A percentile compares a stretch with the other conserved stretches of the same genome.
phyloP scores from a whole-genome alignment of 345 rosid genomes.

The Moricandia arvensis region DNA sequence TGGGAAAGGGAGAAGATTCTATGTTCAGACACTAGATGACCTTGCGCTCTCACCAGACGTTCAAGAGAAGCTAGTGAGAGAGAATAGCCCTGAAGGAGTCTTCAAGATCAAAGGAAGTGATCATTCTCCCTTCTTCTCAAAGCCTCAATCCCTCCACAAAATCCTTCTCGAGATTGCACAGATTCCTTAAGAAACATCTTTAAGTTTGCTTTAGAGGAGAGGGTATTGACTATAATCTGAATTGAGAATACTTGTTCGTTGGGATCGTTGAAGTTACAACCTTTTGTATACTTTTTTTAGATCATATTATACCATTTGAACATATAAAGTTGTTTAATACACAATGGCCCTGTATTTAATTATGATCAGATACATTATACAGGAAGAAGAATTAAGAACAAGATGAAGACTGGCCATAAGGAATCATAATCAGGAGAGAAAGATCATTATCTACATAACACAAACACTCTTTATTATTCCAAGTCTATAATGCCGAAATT shows the following conservation, averaged over 20 bases:
- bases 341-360: slow-evolving; percentile 27
- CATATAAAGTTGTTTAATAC: slow-evolving; percentile 26
- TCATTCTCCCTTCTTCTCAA: slow-evolving; percentile 95
- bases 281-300: slow-evolving; percentile 13
- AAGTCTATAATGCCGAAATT: slow-evolving; percentile 82
- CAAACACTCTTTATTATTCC: slow-evolving; percentile 45
- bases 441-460: background rate
- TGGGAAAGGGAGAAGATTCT: slow-evolving; percentile 72
- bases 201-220: background rate
- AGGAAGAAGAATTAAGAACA: slow-evolving; percentile 19
- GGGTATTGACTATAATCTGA: background rate
- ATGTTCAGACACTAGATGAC: slow-evolving; percentile 83
- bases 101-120: slow-evolving; percentile 98
- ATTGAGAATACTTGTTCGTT: slow-evolving; percentile 12
- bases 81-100: slow-evolving; percentile 86
- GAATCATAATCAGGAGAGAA: background rate
- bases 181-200: slow-evolving; percentile 47
- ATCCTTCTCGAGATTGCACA: slow-evolving; percentile 82
- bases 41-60: slow-evolving; percentile 87
- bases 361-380: slow-evolving; percentile 31
- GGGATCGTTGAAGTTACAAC: background rate
- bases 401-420: background rate
- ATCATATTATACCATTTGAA: slow-evolving; percentile 20
- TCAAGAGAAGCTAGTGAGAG: slow-evolving; percentile 87
- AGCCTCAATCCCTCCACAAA: slow-evolving; percentile 94